Percentiles rank a stretch among this genome's conserved stretches.
Conservation (phyloP, 495 filamentous ascomycete genomes). For the Penicillium arizonense region DNA sequence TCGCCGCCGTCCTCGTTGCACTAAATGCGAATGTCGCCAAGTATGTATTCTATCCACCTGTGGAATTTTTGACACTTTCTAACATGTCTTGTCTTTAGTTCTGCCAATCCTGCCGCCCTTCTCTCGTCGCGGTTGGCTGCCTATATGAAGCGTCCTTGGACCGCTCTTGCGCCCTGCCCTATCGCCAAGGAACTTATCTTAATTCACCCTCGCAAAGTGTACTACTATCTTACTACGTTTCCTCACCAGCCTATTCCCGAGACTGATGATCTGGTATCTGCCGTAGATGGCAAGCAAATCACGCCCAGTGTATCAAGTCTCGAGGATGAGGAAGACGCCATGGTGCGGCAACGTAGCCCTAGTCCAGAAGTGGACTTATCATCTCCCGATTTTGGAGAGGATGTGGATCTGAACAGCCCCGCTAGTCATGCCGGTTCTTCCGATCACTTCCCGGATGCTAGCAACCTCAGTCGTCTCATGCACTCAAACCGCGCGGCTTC, state of each 20-base stretch:
- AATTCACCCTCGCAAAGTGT: constrained; percentile 90
- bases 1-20: constrained; percentile 74
- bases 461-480: constrained; percentile 40
- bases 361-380: constrained; percentile 94
- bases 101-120: constrained; percentile 91
- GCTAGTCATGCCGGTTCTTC: constrained; percentile 51
- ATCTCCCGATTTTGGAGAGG: constrained; percentile 78
- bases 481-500: constrained; percentile 71
- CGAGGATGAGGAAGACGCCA: constrained; percentile 69
- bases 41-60: constrained; percentile 50
- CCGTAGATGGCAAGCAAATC: constrained; percentile 53
- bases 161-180: constrained; percentile 76
- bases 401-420: constrained; percentile 47
- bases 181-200: constrained; percentile 89
- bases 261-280: constrained; percentile 51
- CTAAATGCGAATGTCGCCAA: constrained; percentile 84
- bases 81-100: constrained; percentile 54
- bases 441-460: constrained; percentile 31
- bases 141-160: constrained; percentile 89
- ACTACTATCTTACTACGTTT: constrained; percentile 87
- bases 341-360: constrained; percentile 70
- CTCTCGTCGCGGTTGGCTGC: constrained; percentile 87
- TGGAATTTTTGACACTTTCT: constrained; percentile 17
- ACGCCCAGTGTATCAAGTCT: constrained; percentile 84
- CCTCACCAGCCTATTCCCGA: constrained; percentile 82